Conservation (phyloP, 2,329 filamentous ascomycete species). For the Colletotrichum neosansevieriae region DNA sequence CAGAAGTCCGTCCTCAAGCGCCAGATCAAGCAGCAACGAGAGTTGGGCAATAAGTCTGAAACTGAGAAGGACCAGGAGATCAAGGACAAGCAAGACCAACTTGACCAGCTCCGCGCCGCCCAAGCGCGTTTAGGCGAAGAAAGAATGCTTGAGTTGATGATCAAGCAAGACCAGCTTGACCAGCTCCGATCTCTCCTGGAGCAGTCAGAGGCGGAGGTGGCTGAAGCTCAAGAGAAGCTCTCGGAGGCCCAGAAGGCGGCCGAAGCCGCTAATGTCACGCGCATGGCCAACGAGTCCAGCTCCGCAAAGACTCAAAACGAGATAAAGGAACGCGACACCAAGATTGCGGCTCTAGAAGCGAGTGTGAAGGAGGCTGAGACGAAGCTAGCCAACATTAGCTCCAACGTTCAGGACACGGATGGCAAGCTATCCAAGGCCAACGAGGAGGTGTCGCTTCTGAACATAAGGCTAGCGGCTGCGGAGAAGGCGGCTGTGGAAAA, state of each 20-base stretch:
- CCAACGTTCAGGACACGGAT: constrained; percentile 45
- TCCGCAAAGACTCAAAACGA: constrained; percentile 46
- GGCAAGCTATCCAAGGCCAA: constrained; percentile 56
- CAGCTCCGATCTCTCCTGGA: constrained; percentile 50
- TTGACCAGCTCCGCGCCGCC: constrained; percentile 55
- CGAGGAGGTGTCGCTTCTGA: constrained; percentile 52
- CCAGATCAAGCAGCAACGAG: constrained; percentile 95
- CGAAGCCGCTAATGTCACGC: constrained; percentile 49
- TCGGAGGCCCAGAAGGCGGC: constrained; percentile 61
- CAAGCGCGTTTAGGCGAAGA: constrained; percentile 49
- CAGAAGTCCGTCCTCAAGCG: constrained; percentile 91
- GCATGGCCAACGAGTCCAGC: constrained; percentile 42
- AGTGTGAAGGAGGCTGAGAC: constrained; percentile 52
- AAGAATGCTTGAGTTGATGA: constrained; percentile 72
- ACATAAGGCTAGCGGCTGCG: constrained; percentile 49
- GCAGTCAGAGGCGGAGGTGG: constrained; percentile 53
- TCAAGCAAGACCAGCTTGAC: constrained; percentile 65
- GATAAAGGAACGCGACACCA: constrained; percentile 54
- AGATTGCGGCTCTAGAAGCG: constrained; percentile 56
- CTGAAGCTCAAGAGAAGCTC: constrained; percentile 61
- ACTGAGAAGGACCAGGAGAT: constrained; percentile 75
- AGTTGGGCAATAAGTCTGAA: constrained; percentile 90
- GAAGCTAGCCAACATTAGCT: constrained; percentile 49
- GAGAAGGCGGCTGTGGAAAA: constrained; percentile 49
- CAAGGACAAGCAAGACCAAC: constrained; percentile 67